Percentiles rank a stretch among this genome's conserved stretches.
Conservation (phyloP, 257 asterid species). For the Primulina tabacum region DNA sequence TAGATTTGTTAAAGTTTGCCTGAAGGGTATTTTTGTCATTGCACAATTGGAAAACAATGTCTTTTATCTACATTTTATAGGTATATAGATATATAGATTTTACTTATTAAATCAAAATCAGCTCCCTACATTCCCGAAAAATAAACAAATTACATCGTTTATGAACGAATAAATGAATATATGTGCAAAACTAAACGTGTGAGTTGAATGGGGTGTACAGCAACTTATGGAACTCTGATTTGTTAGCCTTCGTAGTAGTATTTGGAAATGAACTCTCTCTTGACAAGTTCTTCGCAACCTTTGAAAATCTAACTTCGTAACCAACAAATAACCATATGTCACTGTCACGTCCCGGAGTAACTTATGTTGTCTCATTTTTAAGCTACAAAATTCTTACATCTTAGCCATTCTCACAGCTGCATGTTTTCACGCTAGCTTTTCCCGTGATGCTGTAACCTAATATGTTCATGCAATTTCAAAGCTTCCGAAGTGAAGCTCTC, state of each 20-base stretch:
- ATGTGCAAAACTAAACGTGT: background rate
- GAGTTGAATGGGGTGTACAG: background rate
- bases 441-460: conserved; percentile 47
- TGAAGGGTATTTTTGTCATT: no score
- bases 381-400: conserved; percentile 38
- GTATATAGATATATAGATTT: no score
- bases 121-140: background rate
- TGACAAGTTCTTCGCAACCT: no score
- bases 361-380: conserved; percentile 3
- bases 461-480: conserved; percentile 71
- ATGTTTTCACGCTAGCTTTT: conserved; percentile 26
- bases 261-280: no score
- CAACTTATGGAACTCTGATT: no score
- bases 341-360: background rate
- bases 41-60: no score
- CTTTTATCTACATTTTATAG: no score
- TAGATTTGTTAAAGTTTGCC: no score
- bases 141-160: background rate
- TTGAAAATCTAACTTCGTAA: background rate
- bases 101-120: background rate
- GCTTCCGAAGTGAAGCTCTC: conserved; percentile 77
- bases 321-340: background rate
- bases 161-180: background rate
- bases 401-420: conserved; percentile 15
- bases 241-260: no score